phyloP scores from a whole-genome alignment of 2,329 filamentous ascomycete genomes.

The Ascochyta clinopodiicola region DNA sequence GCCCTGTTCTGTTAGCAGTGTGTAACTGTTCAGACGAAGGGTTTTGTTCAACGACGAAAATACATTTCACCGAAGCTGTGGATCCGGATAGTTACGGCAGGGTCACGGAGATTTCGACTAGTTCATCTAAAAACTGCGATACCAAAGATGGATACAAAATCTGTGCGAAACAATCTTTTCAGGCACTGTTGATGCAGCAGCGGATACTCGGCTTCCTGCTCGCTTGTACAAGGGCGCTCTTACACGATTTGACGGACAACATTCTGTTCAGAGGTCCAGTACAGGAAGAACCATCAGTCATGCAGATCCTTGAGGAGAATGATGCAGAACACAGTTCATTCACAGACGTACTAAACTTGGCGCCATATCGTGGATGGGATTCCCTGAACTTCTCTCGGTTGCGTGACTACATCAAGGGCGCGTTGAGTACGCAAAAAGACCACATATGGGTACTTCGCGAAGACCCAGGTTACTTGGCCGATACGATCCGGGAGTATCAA shows the following conservation, averaged over 20 bases:
- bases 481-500: neutral
- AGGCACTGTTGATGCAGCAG: slow-evolving; percentile 1
- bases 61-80: slow-evolving; percentile 2
- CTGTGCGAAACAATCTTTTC: neutral
- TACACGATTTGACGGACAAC: neutral
- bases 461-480: slow-evolving; percentile 16
- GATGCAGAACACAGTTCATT: neutral
- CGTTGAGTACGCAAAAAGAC: neutral
- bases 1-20: neutral
- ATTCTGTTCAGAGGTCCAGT: neutral
- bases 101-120: neutral
- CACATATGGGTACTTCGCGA: slow-evolving; percentile 15
- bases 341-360: slow-evolving; percentile 1
- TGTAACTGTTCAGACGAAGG: neutral
- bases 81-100: neutral
- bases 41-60: neutral
- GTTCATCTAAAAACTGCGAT: too few relatives aligned
- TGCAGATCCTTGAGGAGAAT: too few relatives aligned
- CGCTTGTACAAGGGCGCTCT: neutral
- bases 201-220: slow-evolving; percentile 6
- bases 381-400: neutral
- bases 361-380: slow-evolving; percentile 3
- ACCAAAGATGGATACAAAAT: neutral
- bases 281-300: too few relatives aligned
- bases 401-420: neutral